phyloP scores from a whole-genome alignment of 805 yeast genomes.

The Groenewaldozyma salmanticensis region DNA sequence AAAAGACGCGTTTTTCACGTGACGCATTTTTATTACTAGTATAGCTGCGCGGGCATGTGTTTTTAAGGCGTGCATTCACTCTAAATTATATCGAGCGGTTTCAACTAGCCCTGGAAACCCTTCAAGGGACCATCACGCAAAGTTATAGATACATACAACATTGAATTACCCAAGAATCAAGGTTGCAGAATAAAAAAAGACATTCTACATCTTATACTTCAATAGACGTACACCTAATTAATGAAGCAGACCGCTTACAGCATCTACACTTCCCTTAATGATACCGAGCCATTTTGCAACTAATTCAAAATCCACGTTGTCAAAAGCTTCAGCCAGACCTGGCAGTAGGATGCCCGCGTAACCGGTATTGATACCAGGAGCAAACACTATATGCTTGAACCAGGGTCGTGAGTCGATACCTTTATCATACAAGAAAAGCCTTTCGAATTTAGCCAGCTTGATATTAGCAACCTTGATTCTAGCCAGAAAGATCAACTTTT shows the following conservation, averaged over 20 bases:
- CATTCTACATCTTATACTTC: too few relatives aligned
- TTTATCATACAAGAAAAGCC: conserved; percentile 35
- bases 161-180: neutral
- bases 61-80: too few relatives aligned
- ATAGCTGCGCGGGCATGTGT: too few relatives aligned
- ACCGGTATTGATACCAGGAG: conserved; percentile 52
- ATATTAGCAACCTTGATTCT: conserved; percentile 28
- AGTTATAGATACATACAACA: neutral
- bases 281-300: conserved; percentile 34
- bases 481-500: conserved; percentile 17
- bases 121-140: too few relatives aligned
- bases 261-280: conserved; percentile 13
- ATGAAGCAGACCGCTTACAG: conserved; percentile 9
- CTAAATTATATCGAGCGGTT: too few relatives aligned
- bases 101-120: too few relatives aligned
- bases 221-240: too few relatives aligned
- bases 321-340: conserved; percentile 45
- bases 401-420: conserved; percentile 45
- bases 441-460: conserved; percentile 35
- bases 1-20: too few relatives aligned
- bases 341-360: conserved; percentile 52
- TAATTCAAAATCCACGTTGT: conserved; percentile 33
- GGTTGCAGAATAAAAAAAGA: too few relatives aligned
- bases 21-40: too few relatives aligned
- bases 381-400: conserved; percentile 52